Conservation (phyloP, 1,284 basidiomycete genomes). For the Abortiporus biennis region DNA sequence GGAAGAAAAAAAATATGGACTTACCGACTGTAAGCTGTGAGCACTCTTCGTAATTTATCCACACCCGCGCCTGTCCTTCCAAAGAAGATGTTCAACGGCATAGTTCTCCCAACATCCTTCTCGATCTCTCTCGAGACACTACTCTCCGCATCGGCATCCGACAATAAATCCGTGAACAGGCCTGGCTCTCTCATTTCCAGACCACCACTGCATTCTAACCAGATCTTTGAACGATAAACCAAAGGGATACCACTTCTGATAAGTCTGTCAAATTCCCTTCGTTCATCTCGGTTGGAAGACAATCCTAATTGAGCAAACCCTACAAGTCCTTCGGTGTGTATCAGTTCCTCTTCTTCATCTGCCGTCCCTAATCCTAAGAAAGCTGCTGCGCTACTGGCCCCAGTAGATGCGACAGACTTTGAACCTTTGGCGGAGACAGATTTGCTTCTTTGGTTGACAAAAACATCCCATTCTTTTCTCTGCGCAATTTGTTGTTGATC, state of each 20-base stretch:
- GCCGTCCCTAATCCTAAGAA: slow-evolving; percentile 60
- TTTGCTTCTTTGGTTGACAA: slow-evolving; percentile 66
- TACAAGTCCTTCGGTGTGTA: slow-evolving; percentile 73
- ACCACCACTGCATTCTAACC: slow-evolving; percentile 90
- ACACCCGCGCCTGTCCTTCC: slow-evolving; percentile 94
- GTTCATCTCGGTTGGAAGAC: slow-evolving; percentile 68
- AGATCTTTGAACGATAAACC: slow-evolving; percentile 81
- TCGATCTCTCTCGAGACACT: slow-evolving; percentile 82
- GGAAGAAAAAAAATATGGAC: slow-evolving; percentile 20
- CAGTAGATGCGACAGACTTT: slow-evolving; percentile 16
- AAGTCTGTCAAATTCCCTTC: slow-evolving; percentile 74
- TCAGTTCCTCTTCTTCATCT: slow-evolving; percentile 62
- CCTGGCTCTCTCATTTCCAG: slow-evolving; percentile 92
- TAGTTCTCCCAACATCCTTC: slow-evolving; percentile 90
- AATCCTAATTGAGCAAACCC: slow-evolving; percentile 86
- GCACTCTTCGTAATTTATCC: slow-evolving; percentile 82
- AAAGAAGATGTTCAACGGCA: slow-evolving; percentile 96
- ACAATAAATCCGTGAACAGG: slow-evolving; percentile 80
- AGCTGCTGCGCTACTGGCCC: slow-evolving; percentile 42
- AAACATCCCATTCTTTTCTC: slow-evolving; percentile 84
- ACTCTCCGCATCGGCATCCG: slow-evolving; percentile 45
- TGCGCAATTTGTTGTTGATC: slow-evolving; percentile 74
- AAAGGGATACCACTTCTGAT: slow-evolving; percentile 86
- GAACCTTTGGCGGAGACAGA: slow-evolving; percentile 23
- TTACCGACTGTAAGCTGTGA: slow-evolving; percentile 88